Conservation (phyloP, 2,329 filamentous ascomycete species). For the Fonsecaea erecta region DNA sequence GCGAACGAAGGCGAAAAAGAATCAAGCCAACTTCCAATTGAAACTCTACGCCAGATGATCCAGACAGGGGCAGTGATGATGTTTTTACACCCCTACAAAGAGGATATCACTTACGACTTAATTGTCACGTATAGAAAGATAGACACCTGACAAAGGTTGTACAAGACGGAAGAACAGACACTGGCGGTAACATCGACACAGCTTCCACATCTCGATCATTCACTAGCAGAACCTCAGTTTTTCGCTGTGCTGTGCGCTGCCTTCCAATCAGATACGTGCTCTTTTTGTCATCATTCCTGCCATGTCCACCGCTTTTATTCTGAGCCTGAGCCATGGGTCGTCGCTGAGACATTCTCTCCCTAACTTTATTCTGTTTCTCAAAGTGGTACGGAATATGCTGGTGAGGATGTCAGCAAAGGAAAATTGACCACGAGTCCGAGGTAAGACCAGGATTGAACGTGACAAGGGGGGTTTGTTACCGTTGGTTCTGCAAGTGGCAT, state of each 20-base stretch:
- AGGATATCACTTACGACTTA: too few relatives aligned
- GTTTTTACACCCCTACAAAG: background rate
- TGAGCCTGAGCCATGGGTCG: background rate
- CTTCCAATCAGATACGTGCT: too few relatives aligned
- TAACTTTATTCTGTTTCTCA: background rate
- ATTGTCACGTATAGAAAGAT: too few relatives aligned
- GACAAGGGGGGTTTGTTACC: background rate
- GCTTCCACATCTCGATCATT: too few relatives aligned
- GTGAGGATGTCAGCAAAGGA: background rate
- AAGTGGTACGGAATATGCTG: background rate
- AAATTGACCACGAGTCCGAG: background rate
- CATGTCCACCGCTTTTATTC: background rate
- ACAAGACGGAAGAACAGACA: too few relatives aligned
- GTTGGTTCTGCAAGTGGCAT: conserved; percentile 14
- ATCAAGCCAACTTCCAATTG: background rate
- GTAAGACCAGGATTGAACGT: background rate
- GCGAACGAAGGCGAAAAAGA: background rate
- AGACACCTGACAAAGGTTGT: too few relatives aligned
- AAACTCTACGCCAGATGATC: background rate
- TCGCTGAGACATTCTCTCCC: background rate
- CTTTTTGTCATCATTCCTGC: too few relatives aligned
- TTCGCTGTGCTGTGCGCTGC: too few relatives aligned
- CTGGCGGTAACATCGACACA: too few relatives aligned
- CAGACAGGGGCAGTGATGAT: too few relatives aligned
- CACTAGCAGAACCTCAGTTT: too few relatives aligned